Evolutionary conservation across 805 yeast genomes (phyloP).

Genomic region (Lachancea thermotolerans): DNA sequence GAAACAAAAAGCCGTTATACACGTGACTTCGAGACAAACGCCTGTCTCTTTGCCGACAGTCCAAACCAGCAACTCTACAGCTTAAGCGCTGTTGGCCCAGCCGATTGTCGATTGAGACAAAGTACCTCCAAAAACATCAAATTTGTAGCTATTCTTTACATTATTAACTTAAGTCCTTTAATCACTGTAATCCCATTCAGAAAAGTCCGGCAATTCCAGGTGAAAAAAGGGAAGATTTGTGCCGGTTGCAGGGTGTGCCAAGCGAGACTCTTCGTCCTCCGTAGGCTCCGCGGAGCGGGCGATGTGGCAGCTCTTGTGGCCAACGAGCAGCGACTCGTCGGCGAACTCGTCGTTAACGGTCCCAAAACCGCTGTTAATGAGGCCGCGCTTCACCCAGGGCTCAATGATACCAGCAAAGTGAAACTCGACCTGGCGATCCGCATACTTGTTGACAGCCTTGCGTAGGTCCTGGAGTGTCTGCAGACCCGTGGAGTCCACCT

Average conservation of each 20-base stretch:
- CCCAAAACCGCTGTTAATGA: conserved; percentile 75
- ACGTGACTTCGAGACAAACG: too few species aligned
- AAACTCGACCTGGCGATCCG: conserved; percentile 79
- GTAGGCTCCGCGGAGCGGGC: conserved; percentile 2
- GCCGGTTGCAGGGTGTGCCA: conserved; percentile 25
- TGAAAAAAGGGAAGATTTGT: conserved; percentile 33
- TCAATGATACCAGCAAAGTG: conserved; percentile 81
- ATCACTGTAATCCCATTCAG: conserved; percentile 22
- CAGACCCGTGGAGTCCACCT: conserved; percentile 71
- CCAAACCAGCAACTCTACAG: too few species aligned
- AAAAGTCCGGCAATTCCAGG: conserved; percentile 31
- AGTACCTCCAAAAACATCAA: background rate
- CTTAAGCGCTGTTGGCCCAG: too few species aligned
- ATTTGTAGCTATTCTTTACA: background rate
- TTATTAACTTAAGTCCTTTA: background rate
- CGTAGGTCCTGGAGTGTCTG: conserved; percentile 73
- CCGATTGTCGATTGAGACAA: too few species aligned
- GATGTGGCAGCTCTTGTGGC: conserved; percentile 30
- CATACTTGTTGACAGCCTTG: conserved; percentile 62
- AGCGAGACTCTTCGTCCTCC: conserved; percentile 9
- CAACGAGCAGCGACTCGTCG: conserved; percentile 29
- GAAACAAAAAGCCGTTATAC: too few species aligned
- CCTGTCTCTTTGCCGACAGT: too few species aligned
- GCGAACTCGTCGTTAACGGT: conserved; percentile 37
- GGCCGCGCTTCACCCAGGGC: conserved; percentile 80